phyloP scores from a whole-genome alignment of 805 yeast species.

The Kazachstania bromeliacearum region DNA sequence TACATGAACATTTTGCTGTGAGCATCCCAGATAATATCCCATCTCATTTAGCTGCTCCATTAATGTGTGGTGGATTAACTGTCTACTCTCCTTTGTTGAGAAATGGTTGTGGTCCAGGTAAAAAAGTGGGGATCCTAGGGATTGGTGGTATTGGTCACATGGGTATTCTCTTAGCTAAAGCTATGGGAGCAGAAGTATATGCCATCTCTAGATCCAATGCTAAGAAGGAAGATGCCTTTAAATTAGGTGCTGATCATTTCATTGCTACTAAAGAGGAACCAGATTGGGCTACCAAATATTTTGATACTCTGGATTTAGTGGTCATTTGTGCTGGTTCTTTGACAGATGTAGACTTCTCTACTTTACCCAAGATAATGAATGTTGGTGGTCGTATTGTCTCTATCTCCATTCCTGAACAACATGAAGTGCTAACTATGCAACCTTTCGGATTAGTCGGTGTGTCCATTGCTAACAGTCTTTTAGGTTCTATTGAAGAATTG shows the following conservation, averaged over 20 bases:
- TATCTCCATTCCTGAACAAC: conserved; percentile 19
- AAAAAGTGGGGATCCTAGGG: conserved; percentile 44
- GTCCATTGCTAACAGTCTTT: conserved; percentile 25
- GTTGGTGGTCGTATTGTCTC: conserved; percentile 31
- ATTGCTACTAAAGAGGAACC: conserved; percentile 45
- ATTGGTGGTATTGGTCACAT: conserved; percentile 51
- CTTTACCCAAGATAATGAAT: conserved; percentile 23
- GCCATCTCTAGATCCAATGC: conserved; percentile 45
- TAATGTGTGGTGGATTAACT: conserved; percentile 72
- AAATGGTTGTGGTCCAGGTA: conserved; percentile 41
- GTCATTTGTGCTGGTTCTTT: conserved; percentile 41
- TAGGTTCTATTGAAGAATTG: conserved; percentile 41
- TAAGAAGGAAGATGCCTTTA: conserved; percentile 41
- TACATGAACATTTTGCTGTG: conserved; percentile 53
- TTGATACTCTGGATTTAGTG: conserved; percentile 37
- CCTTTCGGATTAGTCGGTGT: conserved; percentile 19
- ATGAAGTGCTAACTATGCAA: conserved; percentile 7
- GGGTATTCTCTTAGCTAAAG: conserved; percentile 48
- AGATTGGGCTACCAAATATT: conserved; percentile 32
- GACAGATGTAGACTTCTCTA: conserved; percentile 31
- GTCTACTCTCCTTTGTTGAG: conserved; percentile 58
- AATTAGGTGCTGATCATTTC: conserved; percentile 45
- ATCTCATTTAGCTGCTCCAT: conserved; percentile 55
- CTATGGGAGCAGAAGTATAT: conserved; percentile 50
- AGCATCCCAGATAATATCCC: conserved; percentile 50